Evolutionary conservation across 2,329 filamentous ascomycete species (phyloP), one percentile per base, ranked within the genome.

Genomic region (Fusarium dimerum): DNA sequence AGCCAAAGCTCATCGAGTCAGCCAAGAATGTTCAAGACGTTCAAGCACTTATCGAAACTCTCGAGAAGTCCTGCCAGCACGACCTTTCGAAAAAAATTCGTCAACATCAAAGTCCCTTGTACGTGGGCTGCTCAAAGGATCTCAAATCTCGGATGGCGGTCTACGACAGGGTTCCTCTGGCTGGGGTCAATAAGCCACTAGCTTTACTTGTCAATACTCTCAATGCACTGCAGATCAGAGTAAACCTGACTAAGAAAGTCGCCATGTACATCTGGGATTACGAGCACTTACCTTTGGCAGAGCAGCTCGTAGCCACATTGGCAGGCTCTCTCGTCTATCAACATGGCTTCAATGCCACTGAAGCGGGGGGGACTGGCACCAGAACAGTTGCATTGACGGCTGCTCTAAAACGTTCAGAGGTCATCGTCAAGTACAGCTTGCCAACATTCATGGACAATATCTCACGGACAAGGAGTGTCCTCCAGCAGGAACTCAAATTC

Each of bases 271-370:
- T 39, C 2, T 55, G 52, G 52, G 44, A 44, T 12, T 1, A 6
- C 2, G 34, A 43, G 2, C 55, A 58, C 17, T 32, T 58, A 7
- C 20, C 44, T 1, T 8, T 58, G 2, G 55, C 50, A 3, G 55
- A 58, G 43, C 49, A 51, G 39, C 52, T 58, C 15, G 16, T 58
- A 5, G 38, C 45, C 1, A 56, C 50, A 2, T 11, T 58, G 12
- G 55, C 40, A 2, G 45, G 52, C 5, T 52, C 48, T 1, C 30
- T 58, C 2, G 42, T 58, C 6, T 49, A 29, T 13, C 52, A 53
- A 36, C 15, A 51, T 9, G 55, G 55, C 6, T 58, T 58, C 47
- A 58, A 58, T 18, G 47, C 47, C 1, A 40, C n/a, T 6, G 50
- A 56, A 38, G 41, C 41, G 6, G 54, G 50, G 6, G 54, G 47